Evolutionary conservation across 192 early-diverging fungal species (phyloP).

Genomic region (Coemansia sp.): DNA sequence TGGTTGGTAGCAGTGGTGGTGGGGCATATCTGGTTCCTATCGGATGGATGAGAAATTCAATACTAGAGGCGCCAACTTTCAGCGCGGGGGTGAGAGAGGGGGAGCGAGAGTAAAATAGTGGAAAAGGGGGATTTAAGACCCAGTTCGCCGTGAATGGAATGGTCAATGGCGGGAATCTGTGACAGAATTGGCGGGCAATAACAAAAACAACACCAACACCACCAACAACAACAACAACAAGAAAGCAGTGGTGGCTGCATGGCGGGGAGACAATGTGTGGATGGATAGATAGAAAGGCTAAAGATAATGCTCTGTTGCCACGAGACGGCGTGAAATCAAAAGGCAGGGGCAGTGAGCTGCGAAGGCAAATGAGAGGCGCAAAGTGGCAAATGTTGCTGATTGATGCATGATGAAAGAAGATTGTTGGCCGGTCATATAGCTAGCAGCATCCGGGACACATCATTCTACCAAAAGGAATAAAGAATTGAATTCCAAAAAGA

Average conservation of each 20-base stretch:
- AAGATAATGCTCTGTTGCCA: slow-evolving; percentile 2
- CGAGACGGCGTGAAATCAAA: background rate
- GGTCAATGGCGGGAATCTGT: background rate
- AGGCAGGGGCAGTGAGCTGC: background rate
- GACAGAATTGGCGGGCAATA: background rate
- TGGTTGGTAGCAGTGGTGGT: background rate
- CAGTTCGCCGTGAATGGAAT: background rate
- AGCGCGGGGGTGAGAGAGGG: background rate
- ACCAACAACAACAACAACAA: background rate
- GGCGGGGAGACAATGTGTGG: slow-evolving; percentile 15
- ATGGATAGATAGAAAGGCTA: slow-evolving; percentile 8
- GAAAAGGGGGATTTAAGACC: background rate
- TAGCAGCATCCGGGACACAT: background rate
- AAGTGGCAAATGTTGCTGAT: slow-evolving; percentile 13
- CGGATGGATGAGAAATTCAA: background rate
- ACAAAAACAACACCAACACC: background rate
- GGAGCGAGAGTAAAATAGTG: background rate
- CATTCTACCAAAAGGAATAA: background rate
- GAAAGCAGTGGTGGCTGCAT: slow-evolving; percentile 22
- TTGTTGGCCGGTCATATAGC: slow-evolving; percentile 6
- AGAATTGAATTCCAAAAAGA: background rate
- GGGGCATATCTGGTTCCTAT: background rate
- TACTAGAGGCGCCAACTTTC: background rate
- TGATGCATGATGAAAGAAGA: slow-evolving; percentile 7
- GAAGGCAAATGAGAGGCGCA: slow-evolving; percentile 15